Evolutionary conservation across 805 yeast species (phyloP).

Genomic region (Myxozyma vanderwaltii): DNA sequence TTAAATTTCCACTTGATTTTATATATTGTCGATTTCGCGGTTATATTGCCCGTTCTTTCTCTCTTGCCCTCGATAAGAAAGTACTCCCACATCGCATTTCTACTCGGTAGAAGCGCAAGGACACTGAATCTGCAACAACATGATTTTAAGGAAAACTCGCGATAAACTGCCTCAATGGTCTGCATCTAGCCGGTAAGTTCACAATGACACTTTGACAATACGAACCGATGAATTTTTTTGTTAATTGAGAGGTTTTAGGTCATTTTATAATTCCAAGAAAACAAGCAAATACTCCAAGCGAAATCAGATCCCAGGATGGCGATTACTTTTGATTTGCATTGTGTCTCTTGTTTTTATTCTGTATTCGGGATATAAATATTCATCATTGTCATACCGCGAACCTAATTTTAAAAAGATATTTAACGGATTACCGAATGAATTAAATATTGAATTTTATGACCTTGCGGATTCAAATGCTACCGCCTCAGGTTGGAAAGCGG

Average conservation of each 20-base stretch:
- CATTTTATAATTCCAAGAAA: neutral
- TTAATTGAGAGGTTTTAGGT: neutral
- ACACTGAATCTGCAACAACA: neutral
- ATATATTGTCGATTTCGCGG: no score
- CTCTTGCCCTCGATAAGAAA: no score
- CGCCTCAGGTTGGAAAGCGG: constrained; percentile 59
- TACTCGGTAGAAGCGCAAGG: no score
- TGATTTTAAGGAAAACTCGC: neutral
- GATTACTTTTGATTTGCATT: neutral
- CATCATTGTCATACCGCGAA: constrained; percentile 1
- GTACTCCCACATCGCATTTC: no score
- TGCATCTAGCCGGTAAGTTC: neutral
- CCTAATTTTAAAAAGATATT: neutral
- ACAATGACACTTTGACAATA: neutral
- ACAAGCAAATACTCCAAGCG: neutral
- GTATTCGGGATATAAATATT: neutral
- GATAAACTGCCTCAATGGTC: constrained; percentile 6
- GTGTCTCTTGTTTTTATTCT: neutral
- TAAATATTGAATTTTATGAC: constrained; percentile 13
- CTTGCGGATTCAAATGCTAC: constrained; percentile 19
- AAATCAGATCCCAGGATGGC: neutral
- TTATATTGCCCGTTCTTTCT: no score
- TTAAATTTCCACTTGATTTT: no score
- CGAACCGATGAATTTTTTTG: neutral
- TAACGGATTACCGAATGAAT: neutral